These are phyloP conservation scores for Seiridium unicorne DNA, from an alignment of 2,329 filamentous ascomycete genomes.

Conservation along the genomic window DNA sequence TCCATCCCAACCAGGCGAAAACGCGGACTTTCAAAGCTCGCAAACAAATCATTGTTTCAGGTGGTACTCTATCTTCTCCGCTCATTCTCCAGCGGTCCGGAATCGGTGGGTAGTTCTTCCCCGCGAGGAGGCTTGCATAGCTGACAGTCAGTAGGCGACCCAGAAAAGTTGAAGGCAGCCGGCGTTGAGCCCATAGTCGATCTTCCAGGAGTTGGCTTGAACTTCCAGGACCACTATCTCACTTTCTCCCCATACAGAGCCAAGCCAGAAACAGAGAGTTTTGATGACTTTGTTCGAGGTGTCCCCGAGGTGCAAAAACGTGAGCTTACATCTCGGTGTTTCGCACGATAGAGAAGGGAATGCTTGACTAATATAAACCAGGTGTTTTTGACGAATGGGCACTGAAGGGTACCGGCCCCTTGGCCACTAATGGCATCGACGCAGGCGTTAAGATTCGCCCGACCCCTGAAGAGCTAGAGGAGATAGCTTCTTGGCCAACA, in stretches of 20 bases:
- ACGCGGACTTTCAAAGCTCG: constrained; percentile 60
- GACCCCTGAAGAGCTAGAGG: constrained; percentile 62
- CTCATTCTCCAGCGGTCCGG: constrained; percentile 75
- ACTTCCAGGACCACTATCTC: constrained; percentile 76
- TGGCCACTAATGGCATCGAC: constrained; percentile 78
- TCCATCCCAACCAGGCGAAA: constrained; percentile 53
- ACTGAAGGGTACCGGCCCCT: constrained; percentile 72
- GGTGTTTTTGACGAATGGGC: constrained; percentile 76
- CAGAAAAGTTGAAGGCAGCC: constrained; percentile 66
- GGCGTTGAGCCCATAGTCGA: constrained; percentile 70
- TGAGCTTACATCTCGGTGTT: constrained; percentile 20
- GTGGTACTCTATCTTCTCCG: constrained; percentile 71
- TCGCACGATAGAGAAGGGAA: not conserved
- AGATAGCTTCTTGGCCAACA: constrained; percentile 72
- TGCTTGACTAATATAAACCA: constrained; percentile 16
- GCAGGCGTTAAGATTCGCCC: constrained; percentile 78
- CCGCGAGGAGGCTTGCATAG: not conserved
- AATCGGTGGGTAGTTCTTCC: constrained; percentile 44
- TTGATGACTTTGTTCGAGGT: constrained; percentile 77
- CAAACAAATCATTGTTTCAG: constrained; percentile 72
- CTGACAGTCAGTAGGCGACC: constrained; percentile 45
- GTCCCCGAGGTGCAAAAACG: constrained; percentile 70
- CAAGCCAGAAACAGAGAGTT: constrained; percentile 73
- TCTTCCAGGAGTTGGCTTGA: constrained; percentile 70
- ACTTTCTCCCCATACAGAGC: constrained; percentile 70